phyloP scores from a whole-genome alignment of 441 rosid species.

The Bruguiera hainesii region DNA sequence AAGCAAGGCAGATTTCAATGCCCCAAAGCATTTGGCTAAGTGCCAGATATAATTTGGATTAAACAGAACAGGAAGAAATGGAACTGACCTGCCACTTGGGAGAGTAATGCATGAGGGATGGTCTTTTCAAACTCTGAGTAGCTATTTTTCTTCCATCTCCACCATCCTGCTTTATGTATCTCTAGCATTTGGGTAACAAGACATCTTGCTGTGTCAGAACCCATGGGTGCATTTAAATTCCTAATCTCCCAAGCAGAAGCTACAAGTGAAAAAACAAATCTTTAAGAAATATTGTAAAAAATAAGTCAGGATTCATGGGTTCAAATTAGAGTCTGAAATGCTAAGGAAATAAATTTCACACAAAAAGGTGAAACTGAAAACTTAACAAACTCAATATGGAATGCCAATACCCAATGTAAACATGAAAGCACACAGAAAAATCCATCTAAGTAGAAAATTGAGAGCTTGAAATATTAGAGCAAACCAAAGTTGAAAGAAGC shows the following conservation, averaged over 20 bases:
- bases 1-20: no score
- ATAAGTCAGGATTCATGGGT: slow-evolving; percentile 8
- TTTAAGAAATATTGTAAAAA: slow-evolving; percentile 10
- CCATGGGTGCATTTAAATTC: slow-evolving; percentile 59
- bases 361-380: background rate
- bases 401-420: background rate
- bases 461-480: no score
- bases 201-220: slow-evolving; percentile 61
- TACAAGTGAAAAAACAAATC: slow-evolving; percentile 33
- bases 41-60: no score
- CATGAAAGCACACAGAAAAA: background rate
- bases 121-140: slow-evolving; percentile 89
- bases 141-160: slow-evolving; percentile 70
- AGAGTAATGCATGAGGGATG: slow-evolving; percentile 71
- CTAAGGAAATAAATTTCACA: background rate
- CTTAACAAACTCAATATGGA: background rate
- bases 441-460: background rate
- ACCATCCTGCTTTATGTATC: slow-evolving; percentile 71
- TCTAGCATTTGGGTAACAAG: slow-evolving; percentile 88
- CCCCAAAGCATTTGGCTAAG: no score
- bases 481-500: background rate
- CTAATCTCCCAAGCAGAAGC: slow-evolving; percentile 99
- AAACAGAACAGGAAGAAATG: no score
- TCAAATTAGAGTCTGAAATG: background rate
- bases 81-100: slow-evolving; percentile 83